A percentile compares a stretch with the other conserved stretches of the same genome.
These are phyloP conservation scores for Mucor mucedo DNA, from an alignment of 371 early-diverging fungal species.

Conservation along the genomic window DNA sequence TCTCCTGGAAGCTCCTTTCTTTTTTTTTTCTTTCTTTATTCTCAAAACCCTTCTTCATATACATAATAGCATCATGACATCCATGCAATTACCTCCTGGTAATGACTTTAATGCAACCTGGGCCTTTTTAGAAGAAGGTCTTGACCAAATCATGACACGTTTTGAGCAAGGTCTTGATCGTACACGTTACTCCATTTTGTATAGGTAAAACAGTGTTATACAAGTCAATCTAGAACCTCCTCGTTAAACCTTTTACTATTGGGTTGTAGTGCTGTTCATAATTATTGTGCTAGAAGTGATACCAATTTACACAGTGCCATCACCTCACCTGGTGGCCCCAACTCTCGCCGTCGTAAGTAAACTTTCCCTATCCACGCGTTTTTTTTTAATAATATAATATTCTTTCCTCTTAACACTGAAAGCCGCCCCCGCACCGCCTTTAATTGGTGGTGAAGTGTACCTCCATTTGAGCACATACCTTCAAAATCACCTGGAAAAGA, in stretches of 20 bases:
- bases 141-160: slow-evolving; percentile 81
- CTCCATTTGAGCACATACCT: slow-evolving; percentile 74
- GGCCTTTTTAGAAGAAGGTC: slow-evolving; percentile 75
- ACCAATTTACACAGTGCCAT: slow-evolving; percentile 23
- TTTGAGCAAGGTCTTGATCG: slow-evolving; percentile 78
- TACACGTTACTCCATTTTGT: slow-evolving; percentile 81
- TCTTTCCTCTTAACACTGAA: neutral
- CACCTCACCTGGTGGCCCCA: slow-evolving; percentile 22
- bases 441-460: slow-evolving; percentile 90
- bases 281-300: slow-evolving; percentile 74
- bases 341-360: slow-evolving; percentile 38
- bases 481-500: slow-evolving; percentile 68
- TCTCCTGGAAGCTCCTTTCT: too few relatives aligned
- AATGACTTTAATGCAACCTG: slow-evolving; percentile 75
- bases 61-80: slow-evolving; percentile 21
- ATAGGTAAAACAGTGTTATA: slow-evolving; percentile 72
- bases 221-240: neutral
- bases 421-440: slow-evolving; percentile 65
- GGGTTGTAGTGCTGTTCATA: slow-evolving; percentile 74
- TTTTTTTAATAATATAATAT: neutral
- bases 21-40: neutral
- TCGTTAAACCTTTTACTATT: too few relatives aligned
- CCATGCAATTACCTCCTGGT: slow-evolving; percentile 45
- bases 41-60: neutral
- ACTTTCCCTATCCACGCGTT: neutral